phyloP scores from a whole-genome alignment of 208 protist species.

The Trypanosoma conorhini region DNA sequence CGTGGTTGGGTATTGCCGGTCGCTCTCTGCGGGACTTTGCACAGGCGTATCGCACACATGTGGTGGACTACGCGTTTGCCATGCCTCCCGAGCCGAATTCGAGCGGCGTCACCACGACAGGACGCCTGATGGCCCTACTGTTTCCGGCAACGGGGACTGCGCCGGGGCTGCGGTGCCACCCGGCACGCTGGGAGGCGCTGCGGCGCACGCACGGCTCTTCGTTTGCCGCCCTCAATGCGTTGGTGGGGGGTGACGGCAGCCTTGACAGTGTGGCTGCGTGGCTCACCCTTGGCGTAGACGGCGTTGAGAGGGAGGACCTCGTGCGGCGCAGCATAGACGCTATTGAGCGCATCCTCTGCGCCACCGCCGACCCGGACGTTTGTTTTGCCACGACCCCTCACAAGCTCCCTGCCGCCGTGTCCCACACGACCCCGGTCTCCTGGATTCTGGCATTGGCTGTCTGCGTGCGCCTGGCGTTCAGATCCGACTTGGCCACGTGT shows the following conservation, averaged over 20 bases:
- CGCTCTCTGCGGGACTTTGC: slow-evolving; percentile 16
- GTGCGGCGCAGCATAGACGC: background rate
- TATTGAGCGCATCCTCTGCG: background rate
- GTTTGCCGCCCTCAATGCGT: slow-evolving; percentile 9
- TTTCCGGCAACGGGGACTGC: background rate
- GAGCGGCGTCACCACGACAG: slow-evolving; percentile 10
- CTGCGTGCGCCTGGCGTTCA: slow-evolving; percentile 7
- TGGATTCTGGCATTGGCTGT: slow-evolving; percentile 22
- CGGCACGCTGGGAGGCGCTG: slow-evolving; percentile 1
- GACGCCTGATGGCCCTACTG: background rate
- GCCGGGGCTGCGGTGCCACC: background rate
- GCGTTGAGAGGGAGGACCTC: slow-evolving; percentile 19
- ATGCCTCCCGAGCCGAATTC: background rate
- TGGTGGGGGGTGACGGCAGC: slow-evolving; percentile 19
- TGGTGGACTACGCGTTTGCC: slow-evolving; percentile 13
- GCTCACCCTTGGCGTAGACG: slow-evolving; percentile 12
- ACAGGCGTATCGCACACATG: slow-evolving; percentile 20
- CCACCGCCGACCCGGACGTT: background rate
- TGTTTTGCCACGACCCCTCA: background rate
- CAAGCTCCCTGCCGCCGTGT: background rate
- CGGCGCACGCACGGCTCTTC: background rate
- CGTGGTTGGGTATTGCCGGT: slow-evolving; percentile 11
- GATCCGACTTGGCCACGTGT: background rate
- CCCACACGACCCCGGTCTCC: slow-evolving; percentile 11
- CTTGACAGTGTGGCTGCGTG: slow-evolving; percentile 22